Conservation (phyloP, 116 monocot genomes). For the Cymodocea nodosa region DNA sequence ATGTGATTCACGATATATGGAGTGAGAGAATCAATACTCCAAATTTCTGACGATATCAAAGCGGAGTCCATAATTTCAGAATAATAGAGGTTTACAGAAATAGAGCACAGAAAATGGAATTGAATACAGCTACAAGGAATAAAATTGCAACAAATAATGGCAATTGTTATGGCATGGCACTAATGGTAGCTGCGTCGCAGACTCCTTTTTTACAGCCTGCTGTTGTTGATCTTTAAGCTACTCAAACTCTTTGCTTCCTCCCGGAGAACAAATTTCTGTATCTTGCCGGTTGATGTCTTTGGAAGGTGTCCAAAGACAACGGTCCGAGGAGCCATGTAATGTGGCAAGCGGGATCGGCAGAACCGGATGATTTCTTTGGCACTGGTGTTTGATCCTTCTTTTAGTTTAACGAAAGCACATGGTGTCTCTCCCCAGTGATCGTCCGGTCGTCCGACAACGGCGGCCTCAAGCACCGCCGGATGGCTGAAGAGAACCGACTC, state of each 20-base stretch:
- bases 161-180: too few species aligned
- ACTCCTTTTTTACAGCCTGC: neutral
- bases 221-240: conserved; percentile 6
- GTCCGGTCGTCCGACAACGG: conserved; percentile 60
- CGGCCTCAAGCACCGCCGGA: conserved; percentile 58
- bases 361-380: conserved; percentile 52
- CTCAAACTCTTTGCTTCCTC: conserved; percentile 58
- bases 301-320: conserved; percentile 56
- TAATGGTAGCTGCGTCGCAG: too few species aligned
- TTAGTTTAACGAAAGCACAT: conserved; percentile 71
- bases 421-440: conserved; percentile 74
- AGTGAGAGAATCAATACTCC: too few species aligned
- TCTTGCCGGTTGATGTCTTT: conserved; percentile 75
- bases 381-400: conserved; percentile 23
- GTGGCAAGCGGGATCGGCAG: conserved; percentile 40
- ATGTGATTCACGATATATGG: too few species aligned
- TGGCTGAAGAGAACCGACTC: conserved; percentile 57
- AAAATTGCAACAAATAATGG: too few species aligned
- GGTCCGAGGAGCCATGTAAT: conserved; percentile 52
- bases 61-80: too few species aligned
- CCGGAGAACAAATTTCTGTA: conserved; percentile 56
- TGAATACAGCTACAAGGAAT: too few species aligned
- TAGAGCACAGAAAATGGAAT: too few species aligned
- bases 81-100: too few species aligned
- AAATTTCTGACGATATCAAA: too few species aligned